Conservation (phyloP, 2,329 filamentous ascomycete genomes). For the Fusarium mexicanum region DNA sequence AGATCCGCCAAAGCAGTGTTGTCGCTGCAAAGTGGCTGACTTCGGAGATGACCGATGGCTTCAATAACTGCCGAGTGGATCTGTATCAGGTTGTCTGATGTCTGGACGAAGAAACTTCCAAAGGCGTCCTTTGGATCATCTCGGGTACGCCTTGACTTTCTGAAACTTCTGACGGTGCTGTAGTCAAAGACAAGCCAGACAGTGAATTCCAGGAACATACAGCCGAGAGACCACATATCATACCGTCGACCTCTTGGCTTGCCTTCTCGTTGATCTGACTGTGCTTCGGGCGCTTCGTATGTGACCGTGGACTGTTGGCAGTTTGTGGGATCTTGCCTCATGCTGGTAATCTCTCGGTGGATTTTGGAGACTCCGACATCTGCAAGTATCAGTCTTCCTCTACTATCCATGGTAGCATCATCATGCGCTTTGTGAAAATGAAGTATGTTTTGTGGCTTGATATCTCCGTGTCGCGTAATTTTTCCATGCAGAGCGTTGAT, state of each 20-base stretch:
- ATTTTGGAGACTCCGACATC: constrained; percentile 30
- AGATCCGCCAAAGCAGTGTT: constrained; percentile 9
- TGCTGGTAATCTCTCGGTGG: constrained; percentile 6
- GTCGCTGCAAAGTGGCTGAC: not conserved
- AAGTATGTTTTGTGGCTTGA: constrained; percentile 34
- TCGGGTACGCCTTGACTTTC: not conserved
- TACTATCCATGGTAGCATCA: fast-evolving
- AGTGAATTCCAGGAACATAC: constrained; percentile 27
- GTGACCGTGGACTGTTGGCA: constrained; percentile 9
- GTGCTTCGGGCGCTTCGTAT: constrained; percentile 30
- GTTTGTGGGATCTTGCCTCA: constrained; percentile 12
- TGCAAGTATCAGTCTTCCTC: constrained; percentile 10
- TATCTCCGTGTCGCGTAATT: constrained; percentile 29
- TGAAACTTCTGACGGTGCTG: not conserved
- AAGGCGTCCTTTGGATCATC: not conserved
- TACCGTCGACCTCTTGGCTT: constrained; percentile 6
- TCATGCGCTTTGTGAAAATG: not conserved
- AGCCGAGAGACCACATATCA: constrained; percentile 34
- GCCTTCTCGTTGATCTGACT: not conserved
- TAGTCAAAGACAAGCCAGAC: constrained; percentile 24
- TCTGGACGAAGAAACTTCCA: constrained; percentile 16
- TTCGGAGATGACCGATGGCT: not conserved
- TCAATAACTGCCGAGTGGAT: constrained; percentile 1
- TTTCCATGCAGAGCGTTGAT: constrained; percentile 10
- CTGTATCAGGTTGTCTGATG: not conserved